Evolutionary conservation across 2,329 filamentous ascomycete species (phyloP).

Genomic region (Ramichloridium luteum): DNA sequence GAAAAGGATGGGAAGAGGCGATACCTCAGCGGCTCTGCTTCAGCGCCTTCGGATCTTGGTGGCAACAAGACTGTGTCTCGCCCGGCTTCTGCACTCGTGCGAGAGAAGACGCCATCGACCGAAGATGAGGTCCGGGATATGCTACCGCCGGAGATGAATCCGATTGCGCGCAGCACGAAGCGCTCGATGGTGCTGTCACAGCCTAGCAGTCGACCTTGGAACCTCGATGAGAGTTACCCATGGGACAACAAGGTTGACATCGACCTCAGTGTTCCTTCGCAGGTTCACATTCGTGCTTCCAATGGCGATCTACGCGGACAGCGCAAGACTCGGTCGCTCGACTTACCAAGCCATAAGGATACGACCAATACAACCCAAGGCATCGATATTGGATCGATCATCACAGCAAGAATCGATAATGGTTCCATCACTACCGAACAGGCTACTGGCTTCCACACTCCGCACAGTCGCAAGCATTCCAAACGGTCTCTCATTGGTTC

Average conservation of each 20-base stretch:
- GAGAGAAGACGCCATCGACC: slow-evolving; percentile 19
- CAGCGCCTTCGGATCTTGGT: slow-evolving; percentile 20
- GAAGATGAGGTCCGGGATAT: slow-evolving; percentile 21
- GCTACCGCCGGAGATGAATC: slow-evolving; percentile 23
- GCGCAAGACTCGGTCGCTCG: slow-evolving; percentile 19
- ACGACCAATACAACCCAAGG: slow-evolving; percentile 15
- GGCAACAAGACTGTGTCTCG: slow-evolving; percentile 13
- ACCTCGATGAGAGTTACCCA: slow-evolving; percentile 36
- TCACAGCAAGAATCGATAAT: slow-evolving; percentile 13
- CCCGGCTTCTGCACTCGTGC: slow-evolving; percentile 20
- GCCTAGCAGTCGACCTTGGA: slow-evolving; percentile 34
- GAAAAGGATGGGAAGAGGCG: slow-evolving; percentile 18
- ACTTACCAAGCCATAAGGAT: slow-evolving; percentile 12
- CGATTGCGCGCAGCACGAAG: slow-evolving; percentile 21
- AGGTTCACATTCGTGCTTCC: slow-evolving; percentile 20
- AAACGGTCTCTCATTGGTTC: slow-evolving; percentile 27
- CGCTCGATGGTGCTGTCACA: slow-evolving; percentile 24
- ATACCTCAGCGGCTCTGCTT: slow-evolving; percentile 23
- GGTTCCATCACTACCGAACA: slow-evolving; percentile 22
- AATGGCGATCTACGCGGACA: slow-evolving; percentile 16
- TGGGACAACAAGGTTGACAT: slow-evolving; percentile 31
- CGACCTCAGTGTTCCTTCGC: slow-evolving; percentile 27
- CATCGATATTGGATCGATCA: slow-evolving; percentile 23
- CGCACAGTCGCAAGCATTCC: slow-evolving; percentile 20
- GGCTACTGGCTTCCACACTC: slow-evolving; percentile 18